A percentile compares a stretch with the other conserved stretches of the same genome.
phyloP scores from a whole-genome alignment of 139 green algal species.

The Dunaliella primolecta region DNA sequence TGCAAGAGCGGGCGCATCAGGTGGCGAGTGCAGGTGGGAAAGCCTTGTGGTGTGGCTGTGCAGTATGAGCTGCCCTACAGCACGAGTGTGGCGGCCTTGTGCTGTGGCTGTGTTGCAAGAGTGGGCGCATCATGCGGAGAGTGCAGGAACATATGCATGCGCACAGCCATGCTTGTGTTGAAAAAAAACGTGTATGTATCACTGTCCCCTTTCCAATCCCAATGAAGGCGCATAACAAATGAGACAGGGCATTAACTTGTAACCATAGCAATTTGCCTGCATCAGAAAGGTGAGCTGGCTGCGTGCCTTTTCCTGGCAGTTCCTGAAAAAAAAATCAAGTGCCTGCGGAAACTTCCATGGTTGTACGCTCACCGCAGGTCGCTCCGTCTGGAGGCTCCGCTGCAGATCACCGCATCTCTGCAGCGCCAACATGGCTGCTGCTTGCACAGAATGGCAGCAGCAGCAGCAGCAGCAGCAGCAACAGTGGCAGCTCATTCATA shows the following conservation, averaged over 20 bases:
- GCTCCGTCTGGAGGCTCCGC: not conserved
- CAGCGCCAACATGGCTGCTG: not conserved
- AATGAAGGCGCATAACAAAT: not conserved
- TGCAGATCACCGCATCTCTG: not conserved
- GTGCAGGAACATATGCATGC: too few relatives aligned
- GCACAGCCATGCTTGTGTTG: not conserved
- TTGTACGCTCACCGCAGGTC: not conserved
- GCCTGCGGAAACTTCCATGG: not conserved
- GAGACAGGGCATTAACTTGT: not conserved
- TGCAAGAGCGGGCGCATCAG: not conserved
- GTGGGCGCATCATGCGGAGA: not conserved
- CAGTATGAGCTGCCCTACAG: too few relatives aligned
- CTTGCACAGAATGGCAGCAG: not conserved
- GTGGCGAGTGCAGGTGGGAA: not conserved
- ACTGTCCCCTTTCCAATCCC: too few relatives aligned
- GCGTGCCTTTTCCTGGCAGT: not conserved
- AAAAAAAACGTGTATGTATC: too few relatives aligned
- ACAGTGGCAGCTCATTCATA: too few relatives aligned
- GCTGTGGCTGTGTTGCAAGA: not conserved
- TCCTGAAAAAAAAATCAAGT: not conserved
- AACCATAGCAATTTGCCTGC: not conserved
- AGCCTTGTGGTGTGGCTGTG: not conserved
- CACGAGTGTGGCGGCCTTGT: too few relatives aligned
- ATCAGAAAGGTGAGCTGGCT: not conserved
- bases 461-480: not conserved